A percentile compares a stretch with the other conserved stretches of the same genome.
These are phyloP conservation scores for Pichia sp. DNA, from an alignment of 1,139 yeast species.

Conservation along the genomic window DNA sequence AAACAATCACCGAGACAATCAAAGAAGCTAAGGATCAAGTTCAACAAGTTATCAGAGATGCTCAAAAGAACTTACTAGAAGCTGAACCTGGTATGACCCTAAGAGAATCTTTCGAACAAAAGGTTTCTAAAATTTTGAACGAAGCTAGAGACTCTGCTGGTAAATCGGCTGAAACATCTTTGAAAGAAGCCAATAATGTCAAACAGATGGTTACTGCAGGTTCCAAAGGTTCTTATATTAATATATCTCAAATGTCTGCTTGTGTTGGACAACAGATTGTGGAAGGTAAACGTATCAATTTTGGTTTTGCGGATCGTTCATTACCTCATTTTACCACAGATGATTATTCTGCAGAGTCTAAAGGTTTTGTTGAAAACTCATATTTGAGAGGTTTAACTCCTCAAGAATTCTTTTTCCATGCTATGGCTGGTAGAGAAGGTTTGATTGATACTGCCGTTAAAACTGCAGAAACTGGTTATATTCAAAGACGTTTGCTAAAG, in stretches of 20 bases:
- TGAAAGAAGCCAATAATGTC: constrained; percentile 90
- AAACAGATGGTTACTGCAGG: constrained; percentile 99
- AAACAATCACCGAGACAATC: constrained; percentile 84
- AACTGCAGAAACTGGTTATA: constrained; percentile 98
- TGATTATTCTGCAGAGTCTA: constrained; percentile 96
- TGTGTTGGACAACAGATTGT: constrained; percentile 99
- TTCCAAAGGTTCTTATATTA: constrained; percentile 97
- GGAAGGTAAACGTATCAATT: constrained; percentile 98
- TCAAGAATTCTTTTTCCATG: constrained; percentile 98
- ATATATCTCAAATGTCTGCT: constrained; percentile 99
- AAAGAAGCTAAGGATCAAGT: constrained; percentile 89
- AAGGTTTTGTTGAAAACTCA: constrained; percentile 96
- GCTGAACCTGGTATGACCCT: constrained; percentile 99
- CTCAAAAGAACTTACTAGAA: constrained; percentile 78
- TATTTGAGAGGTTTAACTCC: constrained; percentile 97
- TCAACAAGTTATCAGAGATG: constrained; percentile 85
- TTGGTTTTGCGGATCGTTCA: constrained; percentile 92
- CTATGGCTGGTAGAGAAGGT: constrained; percentile 99
- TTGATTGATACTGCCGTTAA: constrained; percentile 92
- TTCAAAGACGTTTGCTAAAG: constrained; percentile 96
- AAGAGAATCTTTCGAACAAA: constrained; percentile 96
- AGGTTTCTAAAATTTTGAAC: constrained; percentile 88
- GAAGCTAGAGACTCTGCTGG: constrained; percentile 99
- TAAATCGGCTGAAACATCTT: constrained; percentile 93
- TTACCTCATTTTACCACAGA: constrained; percentile 97